Percentiles rank a stretch among this genome's conserved stretches.
phyloP scores from a whole-genome alignment of 805 yeast species.

The Blastobotrys attinorum region DNA sequence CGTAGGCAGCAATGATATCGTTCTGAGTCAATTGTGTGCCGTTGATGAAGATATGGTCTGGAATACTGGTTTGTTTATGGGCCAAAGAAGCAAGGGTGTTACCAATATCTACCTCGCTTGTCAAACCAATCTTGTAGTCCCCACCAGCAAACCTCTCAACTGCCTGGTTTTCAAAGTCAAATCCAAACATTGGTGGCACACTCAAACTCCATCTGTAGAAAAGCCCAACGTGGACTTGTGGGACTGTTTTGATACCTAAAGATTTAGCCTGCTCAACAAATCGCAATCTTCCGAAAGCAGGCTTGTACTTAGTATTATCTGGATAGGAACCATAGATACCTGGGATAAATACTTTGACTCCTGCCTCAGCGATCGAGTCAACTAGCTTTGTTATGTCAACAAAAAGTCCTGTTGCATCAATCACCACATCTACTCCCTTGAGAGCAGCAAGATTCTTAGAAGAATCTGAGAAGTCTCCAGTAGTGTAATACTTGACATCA shows the following conservation, averaged over 20 bases:
- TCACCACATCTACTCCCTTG: constrained; percentile 41
- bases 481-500: constrained; percentile 31
- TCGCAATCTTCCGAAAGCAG: not conserved
- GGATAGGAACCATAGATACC: constrained; percentile 48
- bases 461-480: constrained; percentile 27
- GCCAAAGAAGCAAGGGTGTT: not conserved
- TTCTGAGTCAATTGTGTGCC: constrained; percentile 1
- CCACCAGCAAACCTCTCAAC: not conserved
- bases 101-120: not conserved
- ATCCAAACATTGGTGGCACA: not conserved
- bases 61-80: not conserved
- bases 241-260: constrained; percentile 3
- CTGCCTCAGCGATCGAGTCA: constrained; percentile 34
- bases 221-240: not conserved
- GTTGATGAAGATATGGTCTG: not conserved
- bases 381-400: constrained; percentile 20
- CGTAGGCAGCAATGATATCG: constrained; percentile 4
- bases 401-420: constrained; percentile 30
- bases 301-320: not conserved
- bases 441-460: constrained; percentile 32
- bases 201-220: constrained; percentile 5
- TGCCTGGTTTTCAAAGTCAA: constrained; percentile 1
- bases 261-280: constrained; percentile 1
- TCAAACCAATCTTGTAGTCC: not conserved
- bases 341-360: constrained; percentile 47